Evolutionary conservation across 2,329 filamentous ascomycete genomes (phyloP), one percentile per base, ranked within the genome.

Genomic region (Bipolaris cookei): DNA sequence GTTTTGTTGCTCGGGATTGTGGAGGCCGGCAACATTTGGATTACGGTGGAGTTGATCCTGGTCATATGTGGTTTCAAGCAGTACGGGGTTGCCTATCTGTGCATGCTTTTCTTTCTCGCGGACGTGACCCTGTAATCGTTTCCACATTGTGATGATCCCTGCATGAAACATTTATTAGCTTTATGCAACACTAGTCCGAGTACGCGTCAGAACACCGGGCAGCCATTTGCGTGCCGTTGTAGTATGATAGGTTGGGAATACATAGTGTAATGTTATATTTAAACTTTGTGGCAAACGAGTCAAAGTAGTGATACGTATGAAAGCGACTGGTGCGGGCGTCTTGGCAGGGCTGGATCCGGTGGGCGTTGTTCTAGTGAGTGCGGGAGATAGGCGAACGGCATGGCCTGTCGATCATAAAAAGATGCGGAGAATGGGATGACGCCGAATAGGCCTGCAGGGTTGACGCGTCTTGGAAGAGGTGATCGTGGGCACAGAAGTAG

Each of bases 71-170:
- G 78, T 80, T 67, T 80, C 75, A 63, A 79, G 68, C 50, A 81
- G 72, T 42, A 79, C 77, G 32, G 81, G 79, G 65, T 77, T 78
- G 53, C 78, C 77, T 62, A 80, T 80, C 16, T 71, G 68, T 50
- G 61, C 47, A 44, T 56, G 48, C 44, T 77, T 78, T 56, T 80
- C 78, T 69, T 73, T 80, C 62, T 78, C 77, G 64, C 74, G 72
- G 34, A 64, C 68, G 52, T 73, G 67, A 68, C 79, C 76, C 71
- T 81, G 76, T 66, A 83, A 71, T 67, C 82, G 81, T 70, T 83
- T 83, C 83, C 83, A 86, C 84, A 86, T 76, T 47, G 59, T 57
- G 54, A 34, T 32, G 44, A 21, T 38, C 34, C 59, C 70, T 74
- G 61, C 52, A 67, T 64, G 58, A 68, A 70, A 65, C 63, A 47